Evolutionary conservation across 2,329 filamentous ascomycete species (phyloP).

Genomic region (Pseudopyricularia javanii): DNA sequence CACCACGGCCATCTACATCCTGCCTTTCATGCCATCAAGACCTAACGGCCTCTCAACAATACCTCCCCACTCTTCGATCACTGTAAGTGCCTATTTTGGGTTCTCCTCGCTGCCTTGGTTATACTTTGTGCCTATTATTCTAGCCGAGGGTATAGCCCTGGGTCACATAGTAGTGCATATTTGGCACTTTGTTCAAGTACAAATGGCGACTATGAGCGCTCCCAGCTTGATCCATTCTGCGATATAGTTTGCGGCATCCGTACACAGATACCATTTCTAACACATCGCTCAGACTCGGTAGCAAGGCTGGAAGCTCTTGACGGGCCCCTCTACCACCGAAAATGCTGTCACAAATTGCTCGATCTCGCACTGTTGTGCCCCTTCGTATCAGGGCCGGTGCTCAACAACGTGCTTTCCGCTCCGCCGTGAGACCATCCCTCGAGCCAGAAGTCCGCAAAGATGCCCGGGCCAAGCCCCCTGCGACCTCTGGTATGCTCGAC

Average conservation of each 20-base stretch:
- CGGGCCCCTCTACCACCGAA: background rate
- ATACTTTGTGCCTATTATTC: background rate
- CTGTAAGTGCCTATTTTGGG: background rate
- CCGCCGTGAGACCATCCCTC: background rate
- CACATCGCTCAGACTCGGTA: too few relatives aligned
- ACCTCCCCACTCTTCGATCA: background rate
- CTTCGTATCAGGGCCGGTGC: slow-evolving; percentile 7
- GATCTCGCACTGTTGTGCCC: slow-evolving; percentile 18
- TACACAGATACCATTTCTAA: too few relatives aligned
- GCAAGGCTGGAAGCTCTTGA: background rate
- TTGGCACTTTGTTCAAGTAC: too few relatives aligned
- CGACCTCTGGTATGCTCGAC: background rate
- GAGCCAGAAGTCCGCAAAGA: background rate
- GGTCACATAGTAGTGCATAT: background rate
- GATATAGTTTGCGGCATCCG: background rate
- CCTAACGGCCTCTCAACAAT: background rate
- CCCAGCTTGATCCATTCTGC: background rate
- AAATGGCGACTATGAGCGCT: background rate
- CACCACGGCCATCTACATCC: background rate
- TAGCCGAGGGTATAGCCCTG: background rate
- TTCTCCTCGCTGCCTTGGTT: background rate
- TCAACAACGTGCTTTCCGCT: background rate
- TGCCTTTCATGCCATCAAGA: slow-evolving; percentile 2
- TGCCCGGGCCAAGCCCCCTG: background rate
- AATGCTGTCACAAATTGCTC: background rate